Evolutionary conservation across 306 rosid species (phyloP).

Genomic region (Cucurbita pepo): DNA sequence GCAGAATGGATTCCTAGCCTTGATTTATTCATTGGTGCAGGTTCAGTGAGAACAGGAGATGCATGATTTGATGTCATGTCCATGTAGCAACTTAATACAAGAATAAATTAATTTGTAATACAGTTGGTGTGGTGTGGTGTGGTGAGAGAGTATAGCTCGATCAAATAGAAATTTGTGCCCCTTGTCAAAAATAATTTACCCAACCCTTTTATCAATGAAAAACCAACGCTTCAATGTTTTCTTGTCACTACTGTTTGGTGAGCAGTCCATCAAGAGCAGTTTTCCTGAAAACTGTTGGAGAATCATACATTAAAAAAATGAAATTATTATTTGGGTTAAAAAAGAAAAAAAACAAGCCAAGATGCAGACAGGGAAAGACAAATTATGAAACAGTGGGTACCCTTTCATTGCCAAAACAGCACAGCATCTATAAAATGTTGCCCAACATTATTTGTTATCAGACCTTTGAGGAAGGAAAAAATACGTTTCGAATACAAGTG

Average conservation of each 20-base stretch:
- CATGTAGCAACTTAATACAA: conserved; percentile 26
- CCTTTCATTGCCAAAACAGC: conserved; percentile 25
- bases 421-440: conserved; percentile 15
- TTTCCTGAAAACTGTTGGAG: conserved; percentile 32
- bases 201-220: conserved; percentile 83
- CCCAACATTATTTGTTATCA: background rate
- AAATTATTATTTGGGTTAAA: background rate
- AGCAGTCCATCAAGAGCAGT: conserved; percentile 61
- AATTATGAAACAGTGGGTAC: conserved; percentile 7
- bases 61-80: conserved; percentile 56
- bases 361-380: background rate
- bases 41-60: conserved; percentile 62
- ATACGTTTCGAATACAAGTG: background rate
- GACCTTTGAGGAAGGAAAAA: background rate
- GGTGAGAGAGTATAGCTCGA: background rate
- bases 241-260: conserved; percentile 54
- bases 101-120: background rate
- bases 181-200: conserved; percentile 20
- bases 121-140: background rate
- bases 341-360: background rate
- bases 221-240: conserved; percentile 85
- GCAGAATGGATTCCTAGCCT: conserved; percentile 53
- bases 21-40: conserved; percentile 57
- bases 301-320: background rate
- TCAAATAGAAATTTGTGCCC: background rate